Percentiles rank a stretch among this genome's conserved stretches.
phyloP scores from a whole-genome alignment of 345 rosid species.

The Hibiscus syriacus region DNA sequence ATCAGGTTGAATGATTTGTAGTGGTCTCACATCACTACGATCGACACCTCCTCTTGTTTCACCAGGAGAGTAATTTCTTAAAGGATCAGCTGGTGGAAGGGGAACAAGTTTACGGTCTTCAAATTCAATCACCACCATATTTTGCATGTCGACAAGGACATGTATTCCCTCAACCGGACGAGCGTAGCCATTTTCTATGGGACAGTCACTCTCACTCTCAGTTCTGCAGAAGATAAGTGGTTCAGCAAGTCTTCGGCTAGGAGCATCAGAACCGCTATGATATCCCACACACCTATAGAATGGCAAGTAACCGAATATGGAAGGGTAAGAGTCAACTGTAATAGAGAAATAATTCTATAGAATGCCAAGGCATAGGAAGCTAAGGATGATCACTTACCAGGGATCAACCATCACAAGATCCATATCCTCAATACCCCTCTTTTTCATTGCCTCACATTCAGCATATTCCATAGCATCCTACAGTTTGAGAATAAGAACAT shows the following conservation, averaged over 20 bases:
- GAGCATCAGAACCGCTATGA: slow-evolving; percentile 68
- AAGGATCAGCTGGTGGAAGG: slow-evolving; percentile 65
- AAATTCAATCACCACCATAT: slow-evolving; percentile 66
- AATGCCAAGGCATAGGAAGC: background rate
- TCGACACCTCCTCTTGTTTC: slow-evolving; percentile 69
- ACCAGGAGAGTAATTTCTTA: slow-evolving; percentile 65
- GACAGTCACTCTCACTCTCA: slow-evolving; percentile 67
- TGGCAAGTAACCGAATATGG: slow-evolving; percentile 16
- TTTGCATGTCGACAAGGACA: slow-evolving; percentile 72
- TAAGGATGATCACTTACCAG: slow-evolving; percentile 33
- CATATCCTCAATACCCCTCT: slow-evolving; percentile 69
- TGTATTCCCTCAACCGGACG: slow-evolving; percentile 69
- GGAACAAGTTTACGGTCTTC: slow-evolving; percentile 68
- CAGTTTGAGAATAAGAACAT: slow-evolving; percentile 1
- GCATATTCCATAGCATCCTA: slow-evolving; percentile 71
- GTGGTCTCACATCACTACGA: slow-evolving; percentile 64
- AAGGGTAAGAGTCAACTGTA: background rate
- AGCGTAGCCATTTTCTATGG: slow-evolving; percentile 75
- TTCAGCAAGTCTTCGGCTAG: slow-evolving; percentile 57
- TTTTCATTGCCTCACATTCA: slow-evolving; percentile 75
- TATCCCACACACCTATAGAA: slow-evolving; percentile 61
- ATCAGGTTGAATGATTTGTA: slow-evolving; percentile 63
- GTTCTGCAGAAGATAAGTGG: slow-evolving; percentile 65
- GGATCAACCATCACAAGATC: slow-evolving; percentile 78
- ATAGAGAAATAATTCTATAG: background rate